These are phyloP conservation scores for Amphibolis antarctica DNA, from an alignment of 106 monocot genomes.

Conservation along the genomic window DNA sequence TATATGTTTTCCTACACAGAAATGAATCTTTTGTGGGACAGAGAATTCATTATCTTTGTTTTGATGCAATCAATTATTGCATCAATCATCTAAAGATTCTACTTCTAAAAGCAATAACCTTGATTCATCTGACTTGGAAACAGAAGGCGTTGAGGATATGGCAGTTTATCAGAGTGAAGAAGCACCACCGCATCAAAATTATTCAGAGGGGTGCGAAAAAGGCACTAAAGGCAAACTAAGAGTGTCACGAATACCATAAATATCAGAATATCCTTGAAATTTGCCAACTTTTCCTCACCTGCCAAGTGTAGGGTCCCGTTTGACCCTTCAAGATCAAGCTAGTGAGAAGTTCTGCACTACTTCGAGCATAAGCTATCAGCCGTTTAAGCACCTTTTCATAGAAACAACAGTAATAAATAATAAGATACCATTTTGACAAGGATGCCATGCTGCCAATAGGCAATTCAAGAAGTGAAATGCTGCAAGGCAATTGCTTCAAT, in stretches of 20 bases:
- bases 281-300: conserved; percentile 32
- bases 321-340: conserved; percentile 45
- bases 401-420: conserved; percentile 6
- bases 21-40: too few relatives aligned
- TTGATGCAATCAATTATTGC: neutral
- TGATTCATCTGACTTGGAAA: conserved; percentile 41
- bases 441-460: too few relatives aligned
- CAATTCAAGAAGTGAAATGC: too few relatives aligned
- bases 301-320: conserved; percentile 61
- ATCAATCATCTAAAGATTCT: neutral
- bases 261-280: neutral
- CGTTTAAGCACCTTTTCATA: conserved; percentile 60
- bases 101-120: conserved; percentile 24
- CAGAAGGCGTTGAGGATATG: conserved; percentile 62
- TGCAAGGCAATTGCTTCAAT: too few relatives aligned
- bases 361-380: conserved; percentile 64
- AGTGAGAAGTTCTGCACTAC: conserved; percentile 71
- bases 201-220: conserved; percentile 74
- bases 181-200: conserved; percentile 86
- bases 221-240: conserved; percentile 31
- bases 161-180: conserved; percentile 64
- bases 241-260: neutral
- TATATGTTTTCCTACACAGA: conserved; percentile 53
- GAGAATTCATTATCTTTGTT: too few relatives aligned
- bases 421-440: neutral